Evolutionary conservation across 2,329 filamentous ascomycete genomes (phyloP).

Genomic region (Hypoxylon sp.): DNA sequence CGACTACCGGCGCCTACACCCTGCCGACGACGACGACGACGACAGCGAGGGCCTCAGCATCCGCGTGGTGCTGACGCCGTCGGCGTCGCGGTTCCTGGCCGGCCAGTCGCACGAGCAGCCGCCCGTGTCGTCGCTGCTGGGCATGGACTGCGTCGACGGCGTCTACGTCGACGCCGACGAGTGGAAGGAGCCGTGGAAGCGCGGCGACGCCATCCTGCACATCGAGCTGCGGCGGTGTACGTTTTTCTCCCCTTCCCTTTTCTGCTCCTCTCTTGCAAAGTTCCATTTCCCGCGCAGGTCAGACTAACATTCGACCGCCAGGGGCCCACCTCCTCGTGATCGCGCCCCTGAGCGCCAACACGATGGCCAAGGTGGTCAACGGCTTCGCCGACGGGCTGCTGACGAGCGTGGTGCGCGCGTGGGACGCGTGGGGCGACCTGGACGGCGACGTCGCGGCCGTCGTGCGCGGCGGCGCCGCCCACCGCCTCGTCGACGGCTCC

Average conservation of each 20-base stretch:
- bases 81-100: slow-evolving; percentile 76
- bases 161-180: slow-evolving; percentile 88
- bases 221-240: slow-evolving; percentile 78
- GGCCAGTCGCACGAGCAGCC: slow-evolving; percentile 83
- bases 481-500: slow-evolving; percentile 5
- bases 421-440: slow-evolving; percentile 77
- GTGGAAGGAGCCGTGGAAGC: slow-evolving; percentile 79
- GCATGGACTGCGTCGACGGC: slow-evolving; percentile 76
- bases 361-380: slow-evolving; percentile 80
- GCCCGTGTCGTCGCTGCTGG: slow-evolving; percentile 63
- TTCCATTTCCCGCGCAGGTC: background rate
- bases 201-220: slow-evolving; percentile 83
- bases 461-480: background rate
- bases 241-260: background rate
- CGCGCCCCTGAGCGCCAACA: slow-evolving; percentile 84
- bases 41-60: slow-evolving; percentile 55
- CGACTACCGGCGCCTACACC: slow-evolving; percentile 41
- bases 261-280: background rate
- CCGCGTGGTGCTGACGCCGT: slow-evolving; percentile 80
- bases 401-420: slow-evolving; percentile 78
- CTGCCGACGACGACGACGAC: background rate
- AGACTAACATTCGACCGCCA: background rate
- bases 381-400: slow-evolving; percentile 83
- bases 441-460: slow-evolving; percentile 48
- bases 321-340: slow-evolving; percentile 82